Percentiles rank a stretch among this genome's conserved stretches.
phyloP scores from a whole-genome alignment of 2,329 filamentous ascomycete species.

The Blastomyces gilchristii region DNA sequence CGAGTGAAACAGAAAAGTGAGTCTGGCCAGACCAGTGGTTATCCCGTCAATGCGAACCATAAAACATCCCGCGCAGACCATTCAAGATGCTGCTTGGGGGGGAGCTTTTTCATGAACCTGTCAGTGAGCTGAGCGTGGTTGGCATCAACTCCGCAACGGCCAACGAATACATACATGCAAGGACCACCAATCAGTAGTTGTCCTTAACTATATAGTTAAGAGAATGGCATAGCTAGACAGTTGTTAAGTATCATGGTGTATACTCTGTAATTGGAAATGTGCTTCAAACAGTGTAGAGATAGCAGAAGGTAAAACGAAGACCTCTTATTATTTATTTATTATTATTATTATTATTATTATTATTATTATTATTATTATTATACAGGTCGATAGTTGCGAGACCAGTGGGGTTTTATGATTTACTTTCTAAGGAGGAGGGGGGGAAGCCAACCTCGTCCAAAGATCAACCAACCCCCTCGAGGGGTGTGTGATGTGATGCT shows the following conservation, averaged over 20 bases:
- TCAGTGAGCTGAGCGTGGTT: neutral
- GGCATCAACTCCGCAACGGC: neutral
- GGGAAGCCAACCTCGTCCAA: neutral
- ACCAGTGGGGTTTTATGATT: neutral
- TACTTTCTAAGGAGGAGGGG: neutral
- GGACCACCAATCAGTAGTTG: slow-evolving; percentile 2
- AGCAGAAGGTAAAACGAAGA: neutral
- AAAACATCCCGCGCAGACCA: neutral
- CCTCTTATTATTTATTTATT: too few species aligned
- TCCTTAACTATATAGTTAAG: too few species aligned
- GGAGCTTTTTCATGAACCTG: neutral
- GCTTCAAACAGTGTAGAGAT: neutral
- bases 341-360: too few species aligned
- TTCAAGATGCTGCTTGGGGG: neutral
- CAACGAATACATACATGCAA: neutral
- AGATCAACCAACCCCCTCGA: neutral
- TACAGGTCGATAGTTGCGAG: neutral
- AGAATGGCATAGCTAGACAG: too few species aligned
- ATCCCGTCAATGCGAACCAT: slow-evolving; percentile 1
- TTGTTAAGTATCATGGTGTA: neutral
- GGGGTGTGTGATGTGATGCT: neutral
- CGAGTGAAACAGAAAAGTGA: neutral
- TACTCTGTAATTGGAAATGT: neutral
- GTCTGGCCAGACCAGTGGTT: neutral
- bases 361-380: neutral